Conservation (phyloP, 176 grass and related monocot genomes). For the Ensete ventricosum region DNA sequence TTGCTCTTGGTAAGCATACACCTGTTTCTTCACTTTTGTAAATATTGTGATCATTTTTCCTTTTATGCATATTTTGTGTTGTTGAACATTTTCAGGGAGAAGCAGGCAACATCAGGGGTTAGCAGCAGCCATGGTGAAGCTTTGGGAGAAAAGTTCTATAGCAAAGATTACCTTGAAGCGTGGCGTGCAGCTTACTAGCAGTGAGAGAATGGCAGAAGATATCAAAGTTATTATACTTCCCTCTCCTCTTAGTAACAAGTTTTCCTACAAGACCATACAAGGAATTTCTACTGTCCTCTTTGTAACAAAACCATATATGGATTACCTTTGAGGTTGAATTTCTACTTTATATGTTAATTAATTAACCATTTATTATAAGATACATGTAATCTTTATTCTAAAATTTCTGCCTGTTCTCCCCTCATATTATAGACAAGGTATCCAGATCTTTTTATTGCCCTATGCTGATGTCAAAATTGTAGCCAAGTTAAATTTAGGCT, state of each 20-base stretch:
- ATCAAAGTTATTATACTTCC: slow-evolving; percentile 51
- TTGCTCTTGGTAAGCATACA: slow-evolving; percentile 69
- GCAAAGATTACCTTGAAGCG: slow-evolving; percentile 94
- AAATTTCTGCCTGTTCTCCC: too few relatives aligned
- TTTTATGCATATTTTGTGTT: slow-evolving; percentile 9
- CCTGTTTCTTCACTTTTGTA: slow-evolving; percentile 24
- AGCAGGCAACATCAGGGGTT: slow-evolving; percentile 87
- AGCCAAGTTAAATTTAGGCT: too few relatives aligned
- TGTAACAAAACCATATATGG: neutral
- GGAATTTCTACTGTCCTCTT: neutral
- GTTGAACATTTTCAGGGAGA: slow-evolving; percentile 45
- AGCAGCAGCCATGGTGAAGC: slow-evolving; percentile 68
- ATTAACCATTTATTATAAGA: neutral
- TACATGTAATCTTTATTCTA: too few relatives aligned
- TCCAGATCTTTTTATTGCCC: too few relatives aligned
- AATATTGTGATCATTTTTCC: slow-evolving; percentile 11
- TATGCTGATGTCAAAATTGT: neutral
- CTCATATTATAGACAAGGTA: too few relatives aligned
- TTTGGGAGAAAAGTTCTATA: slow-evolving; percentile 92
- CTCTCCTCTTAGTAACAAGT: slow-evolving; percentile 2
- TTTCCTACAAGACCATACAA: neutral
- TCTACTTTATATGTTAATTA: neutral
- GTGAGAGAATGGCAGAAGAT: slow-evolving; percentile 87
- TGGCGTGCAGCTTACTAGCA: slow-evolving; percentile 89
- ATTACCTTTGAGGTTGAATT: neutral